Evolutionary conservation across 2,329 filamentous ascomycete species (phyloP).

Genomic region (Thermoascus crustaceus): DNA sequence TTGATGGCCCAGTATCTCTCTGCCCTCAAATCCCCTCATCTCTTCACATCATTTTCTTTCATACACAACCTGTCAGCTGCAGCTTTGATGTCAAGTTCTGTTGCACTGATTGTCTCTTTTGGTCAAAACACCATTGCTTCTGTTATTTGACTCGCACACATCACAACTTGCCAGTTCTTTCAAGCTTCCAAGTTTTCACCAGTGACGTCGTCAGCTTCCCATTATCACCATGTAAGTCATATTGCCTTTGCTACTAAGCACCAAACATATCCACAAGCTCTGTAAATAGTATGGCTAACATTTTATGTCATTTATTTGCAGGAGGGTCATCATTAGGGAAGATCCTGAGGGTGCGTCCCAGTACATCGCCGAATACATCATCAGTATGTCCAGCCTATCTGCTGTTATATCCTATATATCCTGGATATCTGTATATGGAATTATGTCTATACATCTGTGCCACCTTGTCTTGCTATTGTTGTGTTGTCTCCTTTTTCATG

Average conservation of each 20-base stretch:
- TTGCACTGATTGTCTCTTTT: neutral
- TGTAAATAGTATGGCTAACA: neutral
- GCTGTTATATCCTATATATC: neutral
- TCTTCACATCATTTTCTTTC: no score
- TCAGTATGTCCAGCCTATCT: slow-evolving; percentile 43
- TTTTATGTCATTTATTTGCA: slow-evolving; percentile 31
- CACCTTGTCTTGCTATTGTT: slow-evolving; percentile 4
- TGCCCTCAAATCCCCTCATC: no score
- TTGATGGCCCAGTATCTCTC: no score
- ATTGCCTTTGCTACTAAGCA: neutral
- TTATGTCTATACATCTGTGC: neutral
- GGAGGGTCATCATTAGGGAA: slow-evolving; percentile 78
- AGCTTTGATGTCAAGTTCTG: no score
- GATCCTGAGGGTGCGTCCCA: slow-evolving; percentile 59
- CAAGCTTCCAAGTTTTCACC: slow-evolving; percentile 2
- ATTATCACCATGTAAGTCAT: slow-evolving; percentile 2
- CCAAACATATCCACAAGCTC: no score
- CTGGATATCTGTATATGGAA: neutral
- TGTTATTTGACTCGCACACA: slow-evolving; percentile 1
- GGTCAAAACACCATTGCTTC: neutral
- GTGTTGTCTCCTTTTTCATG: slow-evolving; percentile 2
- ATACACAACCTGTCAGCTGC: no score
- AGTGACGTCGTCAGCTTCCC: slow-evolving; percentile 19
- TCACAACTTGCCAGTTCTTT: slow-evolving; percentile 1
- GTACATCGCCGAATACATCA: slow-evolving; percentile 75